These are phyloP conservation scores for Mentha longifolia DNA, from an alignment of 257 asterid genomes.

Conservation along the genomic window DNA sequence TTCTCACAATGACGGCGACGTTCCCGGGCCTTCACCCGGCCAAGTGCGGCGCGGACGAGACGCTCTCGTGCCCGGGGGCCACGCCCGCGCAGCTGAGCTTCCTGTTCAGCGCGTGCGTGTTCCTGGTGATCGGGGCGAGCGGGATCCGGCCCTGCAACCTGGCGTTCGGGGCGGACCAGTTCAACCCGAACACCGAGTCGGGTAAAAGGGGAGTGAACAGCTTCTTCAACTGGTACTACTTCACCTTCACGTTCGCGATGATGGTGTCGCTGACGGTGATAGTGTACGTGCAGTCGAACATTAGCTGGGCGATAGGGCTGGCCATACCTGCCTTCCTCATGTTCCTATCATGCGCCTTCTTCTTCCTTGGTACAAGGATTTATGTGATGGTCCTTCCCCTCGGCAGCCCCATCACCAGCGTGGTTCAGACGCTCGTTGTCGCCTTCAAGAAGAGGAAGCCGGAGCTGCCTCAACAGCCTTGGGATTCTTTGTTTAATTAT, in stretches of 20 bases:
- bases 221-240: conserved; percentile 63
- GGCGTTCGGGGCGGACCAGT: conserved; percentile 63
- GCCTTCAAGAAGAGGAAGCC: conserved; percentile 52
- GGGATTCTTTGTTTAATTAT: conserved; percentile 43
- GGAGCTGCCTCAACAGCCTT: conserved; percentile 42
- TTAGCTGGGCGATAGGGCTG: conserved; percentile 53
- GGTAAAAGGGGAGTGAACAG: conserved; percentile 51
- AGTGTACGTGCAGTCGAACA: conserved; percentile 51
- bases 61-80: conserved; percentile 32
- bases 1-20: conserved; percentile 54
- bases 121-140: conserved; percentile 51
- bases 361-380: conserved; percentile 49
- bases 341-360: conserved; percentile 48
- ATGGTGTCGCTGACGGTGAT: conserved; percentile 49
- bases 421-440: conserved; percentile 44
- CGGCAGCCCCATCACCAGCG: conserved; percentile 53
- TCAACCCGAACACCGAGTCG: conserved; percentile 50
- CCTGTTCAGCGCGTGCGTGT: conserved; percentile 33
- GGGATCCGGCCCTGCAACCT: conserved; percentile 63
- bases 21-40: conserved; percentile 43
- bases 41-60: conserved; percentile 31
- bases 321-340: conserved; percentile 53
- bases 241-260: conserved; percentile 60
- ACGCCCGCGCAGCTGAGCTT: conserved; percentile 41
- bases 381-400: conserved; percentile 46